Base-by-base conservation (phyloP, 768 basidiomycete species). In the Kwoniella europaea region DNA sequence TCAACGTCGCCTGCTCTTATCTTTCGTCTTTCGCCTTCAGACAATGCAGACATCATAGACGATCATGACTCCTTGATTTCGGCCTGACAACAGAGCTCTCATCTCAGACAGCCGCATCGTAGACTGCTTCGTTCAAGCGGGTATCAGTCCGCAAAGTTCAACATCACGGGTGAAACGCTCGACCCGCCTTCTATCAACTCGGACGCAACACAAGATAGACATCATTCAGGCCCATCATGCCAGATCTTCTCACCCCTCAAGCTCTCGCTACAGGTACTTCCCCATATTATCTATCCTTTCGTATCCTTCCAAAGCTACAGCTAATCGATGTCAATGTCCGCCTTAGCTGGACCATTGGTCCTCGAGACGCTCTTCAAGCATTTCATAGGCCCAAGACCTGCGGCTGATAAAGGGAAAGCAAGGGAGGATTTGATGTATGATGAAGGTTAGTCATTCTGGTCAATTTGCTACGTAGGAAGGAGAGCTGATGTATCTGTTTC, bases 281-380 rank as follows among this genome's bases (percentile, higher is more conserved):
- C 3, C 42, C 24, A 12, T 20, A 3, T 24, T 24, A 27, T 15
- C 22, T 54, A 35, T 53, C 44, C 43, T 18, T 16, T 53, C 5
- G 18, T 22, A 20, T 5, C 16, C 22, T 15, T 12, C 15, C 15
- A 15, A 15, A 15, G 16, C 24, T 1, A 24, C 27, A 10, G 50
- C 62, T 63, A 22, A 63, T 7, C 4, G 2, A 27, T 27, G 22
- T 12, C 10, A n/a, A 24, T 50, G 22, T 5, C 29, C n/a, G 53
- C 18, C 18, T 67, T 63, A 76, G 79, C 80, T 27, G 81, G 81
- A n/a, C 82, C 82, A 2, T 67, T 83, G 27, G 66, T 83, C 52
- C 74, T 83, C 50, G 81, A 81, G 60, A 92, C 91, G 0, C 86
- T 93, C n/a, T 86, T 93, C 78, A 91, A 91, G 81, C 93, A 94